Conservation (phyloP, 139 green algal species). For the Chlorella vulgaris region DNA sequence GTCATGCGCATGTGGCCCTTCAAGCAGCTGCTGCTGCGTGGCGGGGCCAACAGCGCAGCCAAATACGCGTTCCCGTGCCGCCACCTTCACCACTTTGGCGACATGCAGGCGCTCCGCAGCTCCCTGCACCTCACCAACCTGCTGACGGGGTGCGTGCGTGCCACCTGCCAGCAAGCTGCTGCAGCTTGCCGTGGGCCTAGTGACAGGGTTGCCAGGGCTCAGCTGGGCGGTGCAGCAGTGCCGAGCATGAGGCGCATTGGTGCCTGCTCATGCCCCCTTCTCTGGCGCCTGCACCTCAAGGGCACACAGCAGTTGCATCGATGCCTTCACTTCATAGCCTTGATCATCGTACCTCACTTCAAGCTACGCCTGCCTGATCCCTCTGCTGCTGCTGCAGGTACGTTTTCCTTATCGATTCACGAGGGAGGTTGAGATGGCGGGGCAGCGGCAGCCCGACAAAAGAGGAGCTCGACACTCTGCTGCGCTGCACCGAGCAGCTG, state of each 20-base stretch:
- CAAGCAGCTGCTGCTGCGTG: slow-evolving; percentile 43
- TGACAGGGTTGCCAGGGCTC: no score
- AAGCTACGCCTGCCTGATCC: not conserved
- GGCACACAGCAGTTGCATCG: no score
- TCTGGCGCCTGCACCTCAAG: no score
- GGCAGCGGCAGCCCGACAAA: slow-evolving; percentile 33
- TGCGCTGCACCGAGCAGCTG: slow-evolving; percentile 26
- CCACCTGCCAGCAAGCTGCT: not conserved
- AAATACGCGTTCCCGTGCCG: slow-evolving; percentile 30
- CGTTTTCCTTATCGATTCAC: slow-evolving; percentile 37
- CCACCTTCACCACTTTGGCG: slow-evolving; percentile 48
- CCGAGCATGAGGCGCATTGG: no score
- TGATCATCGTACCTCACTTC: no score
- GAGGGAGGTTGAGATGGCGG: slow-evolving; percentile 32
- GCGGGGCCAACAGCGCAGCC: not conserved
- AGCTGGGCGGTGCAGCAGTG: no score
- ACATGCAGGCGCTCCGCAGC: slow-evolving; percentile 17
- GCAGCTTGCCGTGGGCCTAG: no score
- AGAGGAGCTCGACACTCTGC: slow-evolving; percentile 23
- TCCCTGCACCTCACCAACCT: slow-evolving; percentile 53
- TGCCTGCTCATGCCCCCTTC: no score
- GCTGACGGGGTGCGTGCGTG: slow-evolving; percentile 48
- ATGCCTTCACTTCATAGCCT: no score
- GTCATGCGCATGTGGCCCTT: slow-evolving; percentile 61
- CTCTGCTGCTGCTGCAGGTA: slow-evolving; percentile 5